Base-by-base conservation (phyloP, 2,329 filamentous ascomycete species). In the Claviceps sp. region DNA sequence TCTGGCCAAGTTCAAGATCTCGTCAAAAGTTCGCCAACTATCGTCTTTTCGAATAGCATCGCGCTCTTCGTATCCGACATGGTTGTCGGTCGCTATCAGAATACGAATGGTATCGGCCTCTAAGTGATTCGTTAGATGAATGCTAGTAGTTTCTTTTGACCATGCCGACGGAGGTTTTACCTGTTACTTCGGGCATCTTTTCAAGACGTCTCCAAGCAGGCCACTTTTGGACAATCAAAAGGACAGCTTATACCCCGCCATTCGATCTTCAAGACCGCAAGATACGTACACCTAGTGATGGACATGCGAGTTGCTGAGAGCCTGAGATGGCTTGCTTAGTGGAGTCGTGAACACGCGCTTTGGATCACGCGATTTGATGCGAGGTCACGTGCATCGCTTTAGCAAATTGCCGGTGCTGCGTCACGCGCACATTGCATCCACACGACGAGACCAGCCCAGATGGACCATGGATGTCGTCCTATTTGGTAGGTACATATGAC, bases 51-150 rank as follows among this genome's bases (percentile, higher is more conserved):
- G 88, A 54, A 93, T 86, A 1, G 88, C 80, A 66, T 98, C 90
- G 60, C 90, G 83, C 69, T 98, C 93, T 63, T 88, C 87, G 68
- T 89, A 97, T 50, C 93, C 93, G 54, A 98, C 93, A 85, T 98
- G 93, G 60, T 94, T 97, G 66, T 98, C 93, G 16, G 91, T 97
- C 40, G 93, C 85, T 54, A 98, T 78, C 39, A 98, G 82, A 58
- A 98, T 93, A 57, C 88, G 88, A 62, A 98, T 96, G 0, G 88
- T 95, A 70, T 98, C 88, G 59, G 86, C 69, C 51, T 72, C 75
- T 77, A 26, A 42, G 34, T 45, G 22, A 20, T 37, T 23, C 14
- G 26, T 46, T n/a, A 46, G n/a, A 26, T 49, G 16, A 39, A 38
- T 43, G 34, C 45, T 20, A 22, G 20, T 20, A 6, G 17, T 13